Percentiles rank a stretch among this genome's conserved stretches.
These are phyloP conservation scores for Termitomyces titanicus DNA, from an alignment of 768 basidiomycete species.

Conservation along the genomic window DNA sequence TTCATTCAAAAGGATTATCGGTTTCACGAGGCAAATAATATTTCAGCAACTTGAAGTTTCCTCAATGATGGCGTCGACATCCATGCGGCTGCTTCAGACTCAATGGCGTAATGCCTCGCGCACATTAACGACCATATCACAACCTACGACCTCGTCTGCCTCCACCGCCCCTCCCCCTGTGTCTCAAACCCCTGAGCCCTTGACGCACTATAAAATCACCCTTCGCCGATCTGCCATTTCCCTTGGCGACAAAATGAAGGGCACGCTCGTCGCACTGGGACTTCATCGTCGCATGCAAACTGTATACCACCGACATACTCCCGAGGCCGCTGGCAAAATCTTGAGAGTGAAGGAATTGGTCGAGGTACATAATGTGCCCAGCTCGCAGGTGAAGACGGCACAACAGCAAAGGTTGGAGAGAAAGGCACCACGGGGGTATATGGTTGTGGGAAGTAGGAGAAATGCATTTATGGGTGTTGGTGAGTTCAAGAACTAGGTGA, in stretches of 20 bases:
- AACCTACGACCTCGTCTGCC: neutral
- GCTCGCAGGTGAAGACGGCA: conserved; percentile 62
- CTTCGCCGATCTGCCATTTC: conserved; percentile 85
- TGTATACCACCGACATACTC: conserved; percentile 73
- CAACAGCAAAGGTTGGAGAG: conserved; percentile 65
- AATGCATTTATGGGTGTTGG: conserved; percentile 28
- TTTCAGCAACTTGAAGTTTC: neutral
- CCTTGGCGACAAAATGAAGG: conserved; percentile 65
- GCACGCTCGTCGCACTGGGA: conserved; percentile 79
- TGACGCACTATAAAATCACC: conserved; percentile 87
- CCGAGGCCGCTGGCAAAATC: conserved; percentile 82
- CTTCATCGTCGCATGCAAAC: conserved; percentile 81
- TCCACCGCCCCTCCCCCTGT: neutral
- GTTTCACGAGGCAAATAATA: neutral
- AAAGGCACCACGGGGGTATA: conserved; percentile 66
- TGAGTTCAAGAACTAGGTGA: conserved; percentile 5
- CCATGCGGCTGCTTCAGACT: conserved; percentile 8
- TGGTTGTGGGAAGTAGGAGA: conserved; percentile 41
- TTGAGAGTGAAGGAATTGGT: conserved; percentile 87
- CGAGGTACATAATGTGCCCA: conserved; percentile 81
- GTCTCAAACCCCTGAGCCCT: conserved; percentile 20
- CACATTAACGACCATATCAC: conserved; percentile 4
- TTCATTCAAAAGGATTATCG: neutral
- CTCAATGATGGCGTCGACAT: conserved; percentile 17
- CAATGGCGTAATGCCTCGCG: conserved; percentile 12